Conservation (phyloP, 2,329 filamentous ascomycete genomes). For the Fusarium poae region DNA sequence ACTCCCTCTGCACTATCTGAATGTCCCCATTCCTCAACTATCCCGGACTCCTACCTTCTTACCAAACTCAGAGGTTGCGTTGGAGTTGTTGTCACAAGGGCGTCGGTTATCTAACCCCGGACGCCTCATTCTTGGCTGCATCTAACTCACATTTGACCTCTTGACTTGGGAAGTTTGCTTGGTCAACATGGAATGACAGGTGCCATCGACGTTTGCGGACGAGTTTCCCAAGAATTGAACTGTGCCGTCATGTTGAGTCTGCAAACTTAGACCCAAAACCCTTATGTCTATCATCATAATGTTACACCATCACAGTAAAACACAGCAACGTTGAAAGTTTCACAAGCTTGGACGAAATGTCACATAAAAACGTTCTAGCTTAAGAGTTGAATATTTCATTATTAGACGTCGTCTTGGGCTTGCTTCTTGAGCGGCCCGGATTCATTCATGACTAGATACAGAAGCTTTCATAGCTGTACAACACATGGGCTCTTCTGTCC, state of each 20-base stretch:
- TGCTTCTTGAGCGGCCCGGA: conserved; percentile 38
- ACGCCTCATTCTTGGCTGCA: conserved; percentile 35
- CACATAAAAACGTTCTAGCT: neutral
- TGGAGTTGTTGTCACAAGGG: neutral
- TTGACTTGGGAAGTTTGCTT: conserved; percentile 1
- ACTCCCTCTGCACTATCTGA: neutral
- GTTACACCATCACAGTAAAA: neutral
- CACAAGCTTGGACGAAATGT: neutral
- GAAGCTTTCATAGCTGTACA: conserved; percentile 36
- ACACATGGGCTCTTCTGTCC: conserved; percentile 37
- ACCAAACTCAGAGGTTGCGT: neutral
- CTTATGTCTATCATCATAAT: neutral
- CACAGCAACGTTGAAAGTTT: neutral
- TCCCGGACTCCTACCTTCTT: conserved; percentile 1
- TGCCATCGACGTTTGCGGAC: neutral
- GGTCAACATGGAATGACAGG: neutral
- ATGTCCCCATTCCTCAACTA: neutral
- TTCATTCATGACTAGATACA: conserved; percentile 36
- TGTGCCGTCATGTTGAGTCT: neutral
- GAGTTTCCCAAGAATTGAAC: neutral
- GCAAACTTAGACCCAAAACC: neutral
- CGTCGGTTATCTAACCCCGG: conserved; percentile 24
- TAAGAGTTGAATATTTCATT: conserved; percentile 26
- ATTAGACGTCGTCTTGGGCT: conserved; percentile 31
- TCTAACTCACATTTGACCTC: conserved; percentile 11